A percentile compares a stretch with the other conserved stretches of the same genome.
phyloP scores from a whole-genome alignment of 441 rosid genomes.

The Theobroma grandiflorum region DNA sequence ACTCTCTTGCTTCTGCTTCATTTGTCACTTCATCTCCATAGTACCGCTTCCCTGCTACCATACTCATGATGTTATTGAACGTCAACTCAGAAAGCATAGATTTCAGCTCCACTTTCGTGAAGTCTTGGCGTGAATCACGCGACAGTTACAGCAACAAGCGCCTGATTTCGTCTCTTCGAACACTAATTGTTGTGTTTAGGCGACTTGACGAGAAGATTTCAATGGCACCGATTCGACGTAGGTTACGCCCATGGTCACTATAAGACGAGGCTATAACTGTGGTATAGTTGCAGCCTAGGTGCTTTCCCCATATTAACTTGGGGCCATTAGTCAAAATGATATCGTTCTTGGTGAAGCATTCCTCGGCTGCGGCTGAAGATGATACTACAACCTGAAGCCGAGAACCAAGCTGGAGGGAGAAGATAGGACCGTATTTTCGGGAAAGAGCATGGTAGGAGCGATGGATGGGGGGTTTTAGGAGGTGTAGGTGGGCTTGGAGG shows the following conservation, averaged over 20 bases:
- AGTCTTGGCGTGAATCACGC: neutral
- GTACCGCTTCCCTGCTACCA: conserved; percentile 17
- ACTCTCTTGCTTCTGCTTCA: neutral
- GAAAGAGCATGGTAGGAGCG: neutral
- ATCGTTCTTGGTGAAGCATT: conserved; percentile 19
- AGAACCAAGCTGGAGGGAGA: conserved; percentile 14
- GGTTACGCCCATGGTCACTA: conserved; percentile 22
- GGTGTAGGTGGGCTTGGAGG: conserved; percentile 40
- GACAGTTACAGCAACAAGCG: neutral
- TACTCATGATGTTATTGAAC: conserved; percentile 7
- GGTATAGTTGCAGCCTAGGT: conserved; percentile 3
- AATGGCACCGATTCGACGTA: neutral
- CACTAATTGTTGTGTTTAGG: neutral
- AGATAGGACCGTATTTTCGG: neutral
- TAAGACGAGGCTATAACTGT: neutral
- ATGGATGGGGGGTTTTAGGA: conserved; percentile 15
- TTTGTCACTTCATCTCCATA: neutral
- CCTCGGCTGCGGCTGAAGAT: conserved; percentile 2
- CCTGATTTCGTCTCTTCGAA: conserved; percentile 11
- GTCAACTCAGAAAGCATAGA: no score
- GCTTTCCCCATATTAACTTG: neutral
- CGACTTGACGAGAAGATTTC: conserved; percentile 6
- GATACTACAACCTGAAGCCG: neutral
- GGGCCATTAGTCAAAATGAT: neutral
- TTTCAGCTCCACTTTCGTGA: neutral